These are phyloP conservation scores for Voacanga thouarsii DNA, from an alignment of 257 asterid genomes.

Conservation along the genomic window DNA sequence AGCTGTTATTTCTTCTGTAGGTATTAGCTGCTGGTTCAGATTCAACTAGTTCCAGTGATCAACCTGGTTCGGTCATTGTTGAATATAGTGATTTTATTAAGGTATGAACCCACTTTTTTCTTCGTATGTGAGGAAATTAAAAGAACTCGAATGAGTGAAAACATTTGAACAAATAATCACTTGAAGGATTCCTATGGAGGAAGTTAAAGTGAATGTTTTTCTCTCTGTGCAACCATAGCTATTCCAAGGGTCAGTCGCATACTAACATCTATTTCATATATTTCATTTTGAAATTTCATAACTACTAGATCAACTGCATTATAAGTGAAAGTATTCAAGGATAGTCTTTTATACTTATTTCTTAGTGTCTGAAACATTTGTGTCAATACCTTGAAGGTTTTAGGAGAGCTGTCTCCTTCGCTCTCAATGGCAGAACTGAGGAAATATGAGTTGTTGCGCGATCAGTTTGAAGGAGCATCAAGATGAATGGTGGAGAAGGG, in stretches of 20 bases:
- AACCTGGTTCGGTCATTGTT: conserved; percentile 50
- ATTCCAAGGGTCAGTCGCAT: too few species aligned
- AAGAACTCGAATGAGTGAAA: neutral
- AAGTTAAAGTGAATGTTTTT: neutral
- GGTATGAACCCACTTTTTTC: conserved; percentile 32
- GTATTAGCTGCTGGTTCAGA: conserved; percentile 46
- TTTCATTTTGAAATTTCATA: too few species aligned
- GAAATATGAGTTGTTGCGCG: conserved; percentile 73
- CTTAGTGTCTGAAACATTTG: conserved; percentile 13
- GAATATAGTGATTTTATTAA: conserved; percentile 77
- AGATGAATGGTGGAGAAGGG: conserved; percentile 29
- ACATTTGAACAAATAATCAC: neutral
- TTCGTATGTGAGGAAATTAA: neutral
- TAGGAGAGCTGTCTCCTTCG: conserved; percentile 82
- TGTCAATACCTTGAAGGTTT: conserved; percentile 50
- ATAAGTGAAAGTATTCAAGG: neutral
- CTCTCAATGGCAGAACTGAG: conserved; percentile 85
- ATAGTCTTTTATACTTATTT: neutral
- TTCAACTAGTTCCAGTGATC: conserved; percentile 36
- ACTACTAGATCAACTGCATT: too few species aligned
- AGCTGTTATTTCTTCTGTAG: conserved; percentile 30
- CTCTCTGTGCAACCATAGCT: too few species aligned
- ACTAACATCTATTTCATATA: too few species aligned
- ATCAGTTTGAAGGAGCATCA: conserved; percentile 80
- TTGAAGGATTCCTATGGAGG: neutral